Conservation (phyloP, 108 stramenopile genomes). For the Aurantiochytrium sp. region DNA sequence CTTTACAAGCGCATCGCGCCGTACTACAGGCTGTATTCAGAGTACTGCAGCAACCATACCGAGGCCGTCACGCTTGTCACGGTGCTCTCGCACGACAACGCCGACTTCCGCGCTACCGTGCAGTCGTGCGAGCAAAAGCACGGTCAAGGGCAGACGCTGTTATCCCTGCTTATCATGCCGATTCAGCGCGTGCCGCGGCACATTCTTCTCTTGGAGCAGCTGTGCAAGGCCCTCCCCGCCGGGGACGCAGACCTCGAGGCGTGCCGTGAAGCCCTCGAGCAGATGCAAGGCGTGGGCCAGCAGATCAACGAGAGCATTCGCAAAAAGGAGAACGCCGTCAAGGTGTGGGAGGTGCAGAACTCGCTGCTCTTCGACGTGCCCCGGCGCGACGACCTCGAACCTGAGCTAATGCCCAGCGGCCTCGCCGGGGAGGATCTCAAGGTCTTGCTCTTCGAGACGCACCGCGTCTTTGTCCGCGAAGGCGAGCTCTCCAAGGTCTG, state of each 20-base stretch:
- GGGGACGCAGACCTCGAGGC: neutral
- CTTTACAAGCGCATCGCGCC: neutral
- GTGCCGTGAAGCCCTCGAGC: neutral
- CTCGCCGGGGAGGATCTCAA: neutral
- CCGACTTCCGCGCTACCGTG: neutral
- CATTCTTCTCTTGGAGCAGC: neutral
- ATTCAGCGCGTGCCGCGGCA: slow-evolving; percentile 18
- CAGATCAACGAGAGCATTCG: slow-evolving; percentile 2
- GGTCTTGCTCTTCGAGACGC: neutral
- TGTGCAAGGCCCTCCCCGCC: neutral
- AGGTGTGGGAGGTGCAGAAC: slow-evolving; percentile 22
- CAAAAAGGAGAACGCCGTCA: slow-evolving; percentile 22
- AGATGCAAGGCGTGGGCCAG: neutral
- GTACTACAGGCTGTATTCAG: neutral
- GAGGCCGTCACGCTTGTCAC: neutral
- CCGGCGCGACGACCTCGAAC: neutral
- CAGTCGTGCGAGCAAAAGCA: neutral
- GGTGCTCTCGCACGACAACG: neutral
- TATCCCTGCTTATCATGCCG: slow-evolving; percentile 19
- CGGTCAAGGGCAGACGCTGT: neutral
- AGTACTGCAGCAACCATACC: slow-evolving; percentile 15
- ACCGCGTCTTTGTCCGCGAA: neutral
- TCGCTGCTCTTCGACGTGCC: neutral
- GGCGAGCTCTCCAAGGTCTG: slow-evolving; percentile 29
- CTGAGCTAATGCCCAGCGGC: neutral